Base-by-base conservation (phyloP, 192 early-diverging fungal genomes). In the Chytriomyces sp. region DNA sequence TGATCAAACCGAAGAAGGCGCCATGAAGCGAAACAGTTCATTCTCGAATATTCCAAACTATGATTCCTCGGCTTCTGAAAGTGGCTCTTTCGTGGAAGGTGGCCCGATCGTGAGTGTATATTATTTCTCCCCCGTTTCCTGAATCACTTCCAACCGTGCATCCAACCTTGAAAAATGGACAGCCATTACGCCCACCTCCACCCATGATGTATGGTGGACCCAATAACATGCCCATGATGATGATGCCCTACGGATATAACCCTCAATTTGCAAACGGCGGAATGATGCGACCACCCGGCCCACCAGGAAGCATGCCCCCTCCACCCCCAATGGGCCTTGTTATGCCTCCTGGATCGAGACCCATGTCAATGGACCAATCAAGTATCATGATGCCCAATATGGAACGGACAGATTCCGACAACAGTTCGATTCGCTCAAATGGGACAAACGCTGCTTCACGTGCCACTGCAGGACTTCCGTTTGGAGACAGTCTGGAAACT, bases 341-440 rank as follows among this genome's bases (percentile, higher is more conserved):
- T 13, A 57, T 57, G 53, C 53, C 53, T 13, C 53, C 53, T 62
- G 53, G 53, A 20, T n/a, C 16, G 16, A 13, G 53, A 13, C 53
- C 53, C 16, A 13, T 57, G 13, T 57, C 53, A 20, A 57, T 57
- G 53, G 53, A 57, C 60, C 71, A 13, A 73, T 45, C 18, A 73
- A 73, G 45, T 57, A 57, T 63, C 9, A 6, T 26, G 8, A 24
- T 61, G 11, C 62, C 45, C 7, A 50, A 13, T 10, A 11, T 50
- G 47, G 18, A 7, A 9, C 13, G 69, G 26, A 75, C 73, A 44
- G 73, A 75, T 53, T 60, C 50, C 23, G 73, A 75, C n/a, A 75
- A 65, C 49, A 75, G 73, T 43, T 75, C 73, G 13, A 75, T 75
- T 75, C 73, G 73, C 16, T 75, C 73, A 7, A 66, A 61, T 26